phyloP scores from a whole-genome alignment of 179 eudicot species.

The Silene coronaria region DNA sequence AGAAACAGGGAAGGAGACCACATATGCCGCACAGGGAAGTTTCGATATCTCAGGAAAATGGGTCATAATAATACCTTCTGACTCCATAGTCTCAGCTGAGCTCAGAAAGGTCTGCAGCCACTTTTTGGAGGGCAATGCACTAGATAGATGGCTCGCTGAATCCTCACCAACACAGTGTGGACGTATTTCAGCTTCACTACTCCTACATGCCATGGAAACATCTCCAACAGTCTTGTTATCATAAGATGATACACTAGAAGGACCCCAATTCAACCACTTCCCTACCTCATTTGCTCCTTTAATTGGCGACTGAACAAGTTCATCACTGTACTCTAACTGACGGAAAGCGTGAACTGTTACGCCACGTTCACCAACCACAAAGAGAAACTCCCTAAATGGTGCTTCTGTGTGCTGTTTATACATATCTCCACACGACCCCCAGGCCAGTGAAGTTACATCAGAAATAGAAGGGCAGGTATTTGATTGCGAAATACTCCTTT shows the following conservation, averaged over 20 bases:
- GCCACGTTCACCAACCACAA: slow-evolving; percentile 63
- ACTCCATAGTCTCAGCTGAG: slow-evolving; percentile 39
- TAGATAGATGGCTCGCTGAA: slow-evolving; percentile 21
- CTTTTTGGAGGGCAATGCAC: slow-evolving; percentile 40
- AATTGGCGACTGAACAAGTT: slow-evolving; percentile 14
- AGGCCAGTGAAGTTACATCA: slow-evolving; percentile 74
- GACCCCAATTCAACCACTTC: slow-evolving; percentile 87
- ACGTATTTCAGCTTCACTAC: slow-evolving; percentile 29
- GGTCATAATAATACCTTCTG: slow-evolving; percentile 47
- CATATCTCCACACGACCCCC: slow-evolving; percentile 76
- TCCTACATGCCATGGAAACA: slow-evolving; percentile 14
- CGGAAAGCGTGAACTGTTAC: slow-evolving; percentile 77
- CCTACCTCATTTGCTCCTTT: slow-evolving; percentile 44
- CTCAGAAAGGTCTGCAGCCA: slow-evolving; percentile 68
- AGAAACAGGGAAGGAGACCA: slow-evolving; percentile 63
- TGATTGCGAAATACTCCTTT: slow-evolving; percentile 26
- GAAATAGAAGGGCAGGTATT: slow-evolving; percentile 43
- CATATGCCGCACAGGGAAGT: slow-evolving; percentile 41
- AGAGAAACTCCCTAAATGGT: slow-evolving; percentile 62
- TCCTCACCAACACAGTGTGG: slow-evolving; percentile 28
- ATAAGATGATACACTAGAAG: slow-evolving; percentile 31
- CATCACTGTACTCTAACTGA: slow-evolving; percentile 27
- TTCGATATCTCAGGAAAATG: slow-evolving; percentile 50
- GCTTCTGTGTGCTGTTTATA: slow-evolving; percentile 52
- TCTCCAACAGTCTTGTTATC: slow-evolving; percentile 24